Conservation (phyloP, 495 filamentous ascomycete species). For the Amniculicola lignicola region DNA sequence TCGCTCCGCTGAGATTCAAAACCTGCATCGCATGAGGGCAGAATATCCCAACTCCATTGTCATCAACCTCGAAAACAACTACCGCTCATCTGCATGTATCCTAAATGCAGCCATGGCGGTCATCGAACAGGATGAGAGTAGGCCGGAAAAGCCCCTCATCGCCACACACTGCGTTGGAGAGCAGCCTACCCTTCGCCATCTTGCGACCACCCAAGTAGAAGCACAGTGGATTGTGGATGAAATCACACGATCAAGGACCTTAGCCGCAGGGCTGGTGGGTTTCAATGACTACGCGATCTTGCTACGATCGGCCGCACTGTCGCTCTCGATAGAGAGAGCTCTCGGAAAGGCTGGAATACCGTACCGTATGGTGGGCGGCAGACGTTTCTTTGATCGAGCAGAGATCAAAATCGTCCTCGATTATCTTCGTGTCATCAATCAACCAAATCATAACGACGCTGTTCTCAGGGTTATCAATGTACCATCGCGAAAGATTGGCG, state of each 20-base stretch:
- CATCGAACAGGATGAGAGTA: constrained; percentile 83
- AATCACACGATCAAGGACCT: constrained; percentile 64
- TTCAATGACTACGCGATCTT: constrained; percentile 83
- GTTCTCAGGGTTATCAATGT: constrained; percentile 81
- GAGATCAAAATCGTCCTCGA: constrained; percentile 90
- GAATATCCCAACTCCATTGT: constrained; percentile 75
- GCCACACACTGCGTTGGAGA: constrained; percentile 80
- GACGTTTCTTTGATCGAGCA: constrained; percentile 84
- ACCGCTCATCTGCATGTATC: constrained; percentile 90
- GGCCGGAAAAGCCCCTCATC: constrained; percentile 73
- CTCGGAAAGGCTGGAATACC: constrained; percentile 83
- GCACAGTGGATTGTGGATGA: constrained; percentile 88
- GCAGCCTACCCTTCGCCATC: constrained; percentile 75
- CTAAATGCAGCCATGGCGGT: constrained; percentile 75
- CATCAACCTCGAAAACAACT: constrained; percentile 91
- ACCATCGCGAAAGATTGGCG: constrained; percentile 77
- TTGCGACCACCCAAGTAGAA: constrained; percentile 70
- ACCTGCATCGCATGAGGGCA: constrained; percentile 72
- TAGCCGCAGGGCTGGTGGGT: constrained; percentile 70
- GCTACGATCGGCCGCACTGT: constrained; percentile 78
- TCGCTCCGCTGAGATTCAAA: constrained; percentile 92
- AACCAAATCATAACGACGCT: constrained; percentile 86
- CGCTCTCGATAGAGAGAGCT: constrained; percentile 76
- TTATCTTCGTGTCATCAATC: constrained; percentile 81
- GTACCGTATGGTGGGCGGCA: constrained; percentile 92